Conservation (phyloP, 768 basidiomycete species). For the Russula compacta region DNA sequence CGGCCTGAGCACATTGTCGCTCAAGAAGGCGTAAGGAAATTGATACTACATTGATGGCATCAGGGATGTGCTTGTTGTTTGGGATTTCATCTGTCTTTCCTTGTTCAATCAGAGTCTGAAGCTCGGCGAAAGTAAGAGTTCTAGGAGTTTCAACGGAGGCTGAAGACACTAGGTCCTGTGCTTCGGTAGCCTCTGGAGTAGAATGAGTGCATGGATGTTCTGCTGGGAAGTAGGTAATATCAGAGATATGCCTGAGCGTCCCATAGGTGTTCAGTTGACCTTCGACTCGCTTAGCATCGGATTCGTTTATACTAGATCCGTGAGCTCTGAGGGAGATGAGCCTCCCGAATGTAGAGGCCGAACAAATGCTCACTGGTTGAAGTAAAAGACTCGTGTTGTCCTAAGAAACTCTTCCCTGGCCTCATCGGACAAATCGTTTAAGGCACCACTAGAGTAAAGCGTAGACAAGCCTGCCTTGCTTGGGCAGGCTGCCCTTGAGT, state of each 20-base stretch:
- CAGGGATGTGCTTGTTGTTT: conserved; percentile 65
- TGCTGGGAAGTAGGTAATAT: background rate
- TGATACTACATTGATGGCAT: conserved; percentile 50
- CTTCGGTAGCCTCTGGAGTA: background rate
- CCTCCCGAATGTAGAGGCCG: background rate
- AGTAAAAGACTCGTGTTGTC: conserved; percentile 59
- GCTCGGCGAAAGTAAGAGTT: conserved; percentile 53
- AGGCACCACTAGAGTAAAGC: conserved; percentile 38
- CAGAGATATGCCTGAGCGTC: background rate
- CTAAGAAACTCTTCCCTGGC: conserved; percentile 41
- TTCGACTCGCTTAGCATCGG: conserved; percentile 9
- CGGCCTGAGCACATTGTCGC: background rate
- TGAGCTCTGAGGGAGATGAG: conserved; percentile 1
- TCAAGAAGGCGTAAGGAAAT: background rate
- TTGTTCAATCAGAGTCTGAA: conserved; percentile 61
- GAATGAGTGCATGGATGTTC: background rate
- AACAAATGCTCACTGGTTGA: conserved; percentile 41
- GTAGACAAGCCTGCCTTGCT: conserved; percentile 58
- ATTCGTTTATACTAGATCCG: conserved; percentile 6
- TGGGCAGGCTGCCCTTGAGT: background rate
- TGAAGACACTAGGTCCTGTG: background rate
- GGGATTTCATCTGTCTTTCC: conserved; percentile 68
- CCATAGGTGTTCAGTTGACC: background rate
- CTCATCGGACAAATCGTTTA: conserved; percentile 30
- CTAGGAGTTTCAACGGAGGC: conserved; percentile 24